Percentiles rank a stretch among this genome's conserved stretches.
Conservation (phyloP, 208 protist genomes). For the Sergeia podlipaevii region DNA sequence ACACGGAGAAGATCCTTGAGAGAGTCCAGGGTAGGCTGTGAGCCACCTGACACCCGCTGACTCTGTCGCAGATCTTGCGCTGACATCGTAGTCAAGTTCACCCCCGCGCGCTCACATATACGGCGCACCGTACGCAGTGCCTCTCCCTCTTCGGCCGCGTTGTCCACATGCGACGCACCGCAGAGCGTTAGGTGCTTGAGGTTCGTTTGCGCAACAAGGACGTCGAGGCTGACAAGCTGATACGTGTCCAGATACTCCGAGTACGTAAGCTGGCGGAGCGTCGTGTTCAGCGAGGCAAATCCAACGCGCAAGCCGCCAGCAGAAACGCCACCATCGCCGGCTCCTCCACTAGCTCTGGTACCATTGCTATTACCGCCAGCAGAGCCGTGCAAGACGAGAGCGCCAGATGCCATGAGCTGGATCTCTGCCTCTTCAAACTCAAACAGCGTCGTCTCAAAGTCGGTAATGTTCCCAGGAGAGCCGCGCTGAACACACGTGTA, state of each 20-base stretch:
- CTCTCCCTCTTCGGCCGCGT: constrained; percentile 34
- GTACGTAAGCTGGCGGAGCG: constrained; percentile 68
- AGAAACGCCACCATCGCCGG: constrained; percentile 14
- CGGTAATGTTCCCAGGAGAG: constrained; percentile 82
- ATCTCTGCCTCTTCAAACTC: constrained; percentile 86
- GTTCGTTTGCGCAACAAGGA: constrained; percentile 74
- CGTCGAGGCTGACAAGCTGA: constrained; percentile 75
- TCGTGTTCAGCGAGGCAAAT: constrained; percentile 82
- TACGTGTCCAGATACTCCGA: constrained; percentile 76
- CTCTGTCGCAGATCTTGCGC: constrained; percentile 28
- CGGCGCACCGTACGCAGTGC: constrained; percentile 50
- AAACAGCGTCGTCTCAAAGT: constrained; percentile 89
- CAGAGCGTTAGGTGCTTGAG: constrained; percentile 76
- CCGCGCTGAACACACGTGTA: constrained; percentile 83
- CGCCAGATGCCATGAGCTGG: constrained; percentile 70
- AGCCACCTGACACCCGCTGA: constrained; percentile 12
- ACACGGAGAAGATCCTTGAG: constrained; percentile 79
- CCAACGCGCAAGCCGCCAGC: constrained; percentile 41
- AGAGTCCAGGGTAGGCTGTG: constrained; percentile 20
- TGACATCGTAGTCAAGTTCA: constrained; percentile 31
- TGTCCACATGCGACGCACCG: background rate
- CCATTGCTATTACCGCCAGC: too few species aligned
- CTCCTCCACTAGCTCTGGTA: background rate
- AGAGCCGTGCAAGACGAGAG: constrained; percentile 54
- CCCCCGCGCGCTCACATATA: constrained; percentile 76